Base-by-base conservation (phyloP, 768 basidiomycete species). In the Rhodotorula diobovata region DNA sequence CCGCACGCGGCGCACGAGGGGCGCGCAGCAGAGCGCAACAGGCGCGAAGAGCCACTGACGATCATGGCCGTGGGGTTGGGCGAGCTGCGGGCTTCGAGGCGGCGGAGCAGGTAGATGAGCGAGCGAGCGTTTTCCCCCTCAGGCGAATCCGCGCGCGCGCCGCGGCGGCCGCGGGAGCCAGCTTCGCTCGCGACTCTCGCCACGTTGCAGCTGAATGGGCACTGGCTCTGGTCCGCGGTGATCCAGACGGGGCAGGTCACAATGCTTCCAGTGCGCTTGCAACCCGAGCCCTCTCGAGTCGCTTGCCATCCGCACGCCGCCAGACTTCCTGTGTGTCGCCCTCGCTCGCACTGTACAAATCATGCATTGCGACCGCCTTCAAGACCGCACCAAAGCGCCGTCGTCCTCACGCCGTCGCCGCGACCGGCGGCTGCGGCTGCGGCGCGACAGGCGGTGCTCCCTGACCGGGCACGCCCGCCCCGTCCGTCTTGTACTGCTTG, bases 1-100 rank as follows among this genome's bases (percentile, higher is more conserved):
- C 8, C 11, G 60, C 60, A 61, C 30, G 32, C 60, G 30, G 60
- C 60, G 45, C 60, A 61, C 30, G 60, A 45, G 11, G 59, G 45
- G 11, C 32, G 60, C 32, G 21, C 60, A 16, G 32, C 23, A 9
- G 32, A 25, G 14, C 20, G 25, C 20, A 59, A 9, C 10, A 61
- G 32, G 18, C 60, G 43, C 6, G 60, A 20, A 23, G 60, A 61
- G 7, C 30, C 28, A 23, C 60, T 20, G 45, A 61, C 45, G 34
- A 61, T 46, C 60, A 61, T 61, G 45, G 14, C 34, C 34, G 32
- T 10, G 9, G 9, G 32, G 23, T 15, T 7, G 10, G 21, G n/a
- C n/a, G n/a, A n/a, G n/a, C 6, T 0, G 35, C 12, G 37, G 1
- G 5, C 10, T 30, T 11, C 32, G 12, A 32, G 53, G 16, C 6